Evolutionary conservation across 2,329 filamentous ascomycete genomes (phyloP).

Genomic region (Colletotrichum noveboracense): DNA sequence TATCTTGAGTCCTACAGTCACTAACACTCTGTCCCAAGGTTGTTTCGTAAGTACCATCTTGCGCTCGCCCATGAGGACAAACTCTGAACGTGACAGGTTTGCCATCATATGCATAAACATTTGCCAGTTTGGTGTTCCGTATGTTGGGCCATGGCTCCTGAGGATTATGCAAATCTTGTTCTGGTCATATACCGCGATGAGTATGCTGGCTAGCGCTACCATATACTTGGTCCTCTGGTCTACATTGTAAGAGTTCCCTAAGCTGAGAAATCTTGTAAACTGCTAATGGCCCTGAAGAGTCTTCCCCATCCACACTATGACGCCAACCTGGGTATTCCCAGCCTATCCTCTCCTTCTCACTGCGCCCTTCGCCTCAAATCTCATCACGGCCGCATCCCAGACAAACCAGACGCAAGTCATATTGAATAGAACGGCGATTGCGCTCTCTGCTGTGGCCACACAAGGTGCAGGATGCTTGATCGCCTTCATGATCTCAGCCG

Average conservation of each 20-base stretch:
- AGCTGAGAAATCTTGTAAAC: neutral
- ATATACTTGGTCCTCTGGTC: conserved; percentile 79
- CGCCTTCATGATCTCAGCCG: conserved; percentile 79
- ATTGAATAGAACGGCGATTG: conserved; percentile 50
- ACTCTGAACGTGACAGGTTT: conserved; percentile 54
- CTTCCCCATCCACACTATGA: conserved; percentile 80
- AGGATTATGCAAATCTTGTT: conserved; percentile 68
- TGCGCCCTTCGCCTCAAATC: conserved; percentile 72
- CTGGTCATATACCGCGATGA: conserved; percentile 75
- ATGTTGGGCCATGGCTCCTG: conserved; percentile 66
- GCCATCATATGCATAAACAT: conserved; percentile 81
- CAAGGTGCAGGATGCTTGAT: conserved; percentile 63
- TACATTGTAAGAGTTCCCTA: conserved; percentile 48
- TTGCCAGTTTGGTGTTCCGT: conserved; percentile 74
- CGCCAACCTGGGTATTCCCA: conserved; percentile 86
- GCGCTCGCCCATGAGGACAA: neutral
- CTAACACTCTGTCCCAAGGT: conserved; percentile 33
- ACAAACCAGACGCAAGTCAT: conserved; percentile 25
- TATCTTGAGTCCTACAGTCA: neutral
- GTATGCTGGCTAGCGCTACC: conserved; percentile 69
- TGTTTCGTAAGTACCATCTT: conserved; percentile 42
- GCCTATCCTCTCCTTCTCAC: conserved; percentile 82
- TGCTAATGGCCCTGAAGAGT: conserved; percentile 37
- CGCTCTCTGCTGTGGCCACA: conserved; percentile 52
- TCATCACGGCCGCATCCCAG: conserved; percentile 47